phyloP scores from a whole-genome alignment of 805 yeast genomes.

The Isabelozyma gotoi region DNA sequence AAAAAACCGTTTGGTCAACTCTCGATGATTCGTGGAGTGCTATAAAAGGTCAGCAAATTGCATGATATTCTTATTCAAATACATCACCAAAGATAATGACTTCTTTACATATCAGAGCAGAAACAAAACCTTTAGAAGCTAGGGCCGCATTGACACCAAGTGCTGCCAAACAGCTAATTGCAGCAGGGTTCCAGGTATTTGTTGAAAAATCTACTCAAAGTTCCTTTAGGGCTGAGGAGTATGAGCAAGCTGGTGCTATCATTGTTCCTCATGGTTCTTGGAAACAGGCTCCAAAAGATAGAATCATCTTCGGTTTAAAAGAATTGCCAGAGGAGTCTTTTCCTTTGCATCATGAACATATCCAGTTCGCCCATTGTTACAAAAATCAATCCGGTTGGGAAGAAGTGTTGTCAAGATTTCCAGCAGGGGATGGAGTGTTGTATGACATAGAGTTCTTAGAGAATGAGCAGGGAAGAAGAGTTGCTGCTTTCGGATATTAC shows the following conservation, averaged over 20 bases:
- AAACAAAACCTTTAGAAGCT: constrained; percentile 94
- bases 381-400: constrained; percentile 98
- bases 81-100: background rate
- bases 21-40: no score
- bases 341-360: constrained; percentile 94
- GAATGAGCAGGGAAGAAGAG: constrained; percentile 95
- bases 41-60: background rate
- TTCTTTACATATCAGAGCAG: constrained; percentile 87
- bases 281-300: constrained; percentile 85
- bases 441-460: constrained; percentile 94
- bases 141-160: constrained; percentile 96
- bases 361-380: constrained; percentile 98
- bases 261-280: constrained; percentile 94
- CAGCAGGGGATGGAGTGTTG: constrained; percentile 84
- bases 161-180: constrained; percentile 77
- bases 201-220: constrained; percentile 90
- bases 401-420: constrained; percentile 84
- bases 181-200: constrained; percentile 83
- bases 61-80: no score
- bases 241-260: constrained; percentile 73
- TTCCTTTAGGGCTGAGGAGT: constrained; percentile 74
- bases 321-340: constrained; percentile 91
- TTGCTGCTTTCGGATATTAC: constrained; percentile 97
- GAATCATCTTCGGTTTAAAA: constrained; percentile 90
- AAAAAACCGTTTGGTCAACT: no score